Conservation (phyloP, 352 stramenopile species). For the Blastocystis sp. region DNA sequence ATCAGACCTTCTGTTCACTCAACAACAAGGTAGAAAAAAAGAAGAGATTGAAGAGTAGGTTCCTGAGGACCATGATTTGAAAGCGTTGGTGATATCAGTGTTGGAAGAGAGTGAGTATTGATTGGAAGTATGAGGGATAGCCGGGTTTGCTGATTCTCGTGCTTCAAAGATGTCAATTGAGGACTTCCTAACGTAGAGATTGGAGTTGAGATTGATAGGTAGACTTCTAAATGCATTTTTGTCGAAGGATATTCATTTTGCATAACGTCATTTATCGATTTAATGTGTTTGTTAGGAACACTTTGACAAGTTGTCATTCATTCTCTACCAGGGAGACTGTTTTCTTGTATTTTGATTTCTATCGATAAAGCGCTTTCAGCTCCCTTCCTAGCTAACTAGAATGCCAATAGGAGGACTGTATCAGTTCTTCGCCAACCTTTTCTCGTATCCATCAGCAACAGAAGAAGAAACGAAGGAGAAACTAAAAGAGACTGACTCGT, state of each 20-base stretch:
- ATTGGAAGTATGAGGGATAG: background rate
- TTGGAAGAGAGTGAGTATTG: conserved; percentile 73
- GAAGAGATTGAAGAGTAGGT: conserved; percentile 46
- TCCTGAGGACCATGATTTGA: conserved; percentile 71
- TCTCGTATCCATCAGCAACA: background rate
- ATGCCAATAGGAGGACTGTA: background rate
- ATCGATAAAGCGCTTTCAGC: background rate
- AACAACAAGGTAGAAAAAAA: conserved; percentile 70
- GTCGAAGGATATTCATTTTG: conserved; percentile 89
- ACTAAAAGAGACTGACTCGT: background rate
- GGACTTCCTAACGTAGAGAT: conserved; percentile 81
- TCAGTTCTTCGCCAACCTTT: background rate
- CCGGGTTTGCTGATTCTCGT: conserved; percentile 75
- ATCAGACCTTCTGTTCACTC: conserved; percentile 84
- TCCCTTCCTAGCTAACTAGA: background rate
- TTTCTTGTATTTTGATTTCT: background rate
- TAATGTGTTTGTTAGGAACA: conserved; percentile 37
- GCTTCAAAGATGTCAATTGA: conserved; percentile 92
- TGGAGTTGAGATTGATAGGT: conserved; percentile 59
- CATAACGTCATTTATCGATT: conserved; percentile 65
- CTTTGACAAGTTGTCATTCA: background rate
- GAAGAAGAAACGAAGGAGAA: background rate
- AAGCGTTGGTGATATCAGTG: conserved; percentile 84
- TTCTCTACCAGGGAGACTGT: background rate
- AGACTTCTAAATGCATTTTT: conserved; percentile 88